A percentile compares a stretch with the other conserved stretches of the same genome.
Conservation (phyloP, 2,329 filamentous ascomycete species). For the Hymenoscyphus scutula region DNA sequence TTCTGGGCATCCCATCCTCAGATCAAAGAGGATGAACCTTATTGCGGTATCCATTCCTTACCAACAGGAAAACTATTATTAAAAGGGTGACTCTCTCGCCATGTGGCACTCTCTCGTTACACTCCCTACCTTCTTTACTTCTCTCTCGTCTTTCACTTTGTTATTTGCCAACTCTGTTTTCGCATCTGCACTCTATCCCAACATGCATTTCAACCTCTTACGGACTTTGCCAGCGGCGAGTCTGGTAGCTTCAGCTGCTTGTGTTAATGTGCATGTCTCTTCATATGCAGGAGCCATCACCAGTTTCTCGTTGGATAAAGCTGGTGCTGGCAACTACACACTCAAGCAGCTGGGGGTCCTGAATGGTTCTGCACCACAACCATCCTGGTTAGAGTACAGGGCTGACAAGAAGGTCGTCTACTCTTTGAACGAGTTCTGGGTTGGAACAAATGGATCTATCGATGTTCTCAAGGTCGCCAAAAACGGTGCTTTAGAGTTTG, state of each 20-base stretch:
- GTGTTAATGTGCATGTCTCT: constrained; percentile 38
- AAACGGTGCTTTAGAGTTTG: constrained; percentile 38
- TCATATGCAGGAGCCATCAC: constrained; percentile 40
- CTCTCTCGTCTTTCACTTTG: constrained; percentile 8
- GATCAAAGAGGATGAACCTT: not conserved
- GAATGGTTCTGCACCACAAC: constrained; percentile 26
- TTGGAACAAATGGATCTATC: constrained; percentile 23
- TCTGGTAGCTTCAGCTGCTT: not conserved
- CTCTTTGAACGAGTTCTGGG: constrained; percentile 29
- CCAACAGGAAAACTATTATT: not conserved
- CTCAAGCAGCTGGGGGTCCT: constrained; percentile 24
- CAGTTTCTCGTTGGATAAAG: constrained; percentile 33
- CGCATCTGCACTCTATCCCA: constrained; percentile 1
- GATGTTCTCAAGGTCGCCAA: constrained; percentile 25
- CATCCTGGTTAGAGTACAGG: constrained; percentile 31
- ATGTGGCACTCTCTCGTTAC: constrained; percentile 7
- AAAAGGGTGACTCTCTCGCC: not conserved
- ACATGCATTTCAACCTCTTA: constrained; percentile 9
- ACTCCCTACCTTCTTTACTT: constrained; percentile 1
- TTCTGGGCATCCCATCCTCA: constrained; percentile 2
- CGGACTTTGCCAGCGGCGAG: not conserved
- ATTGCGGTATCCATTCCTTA: not conserved
- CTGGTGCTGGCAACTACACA: constrained; percentile 27
- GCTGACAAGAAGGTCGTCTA: constrained; percentile 29
- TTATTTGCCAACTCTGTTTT: not conserved